A percentile compares a stretch with the other conserved stretches of the same genome.
Conservation (phyloP, 129 eudicot genomes). For the Centrapalus pauciflorus region DNA sequence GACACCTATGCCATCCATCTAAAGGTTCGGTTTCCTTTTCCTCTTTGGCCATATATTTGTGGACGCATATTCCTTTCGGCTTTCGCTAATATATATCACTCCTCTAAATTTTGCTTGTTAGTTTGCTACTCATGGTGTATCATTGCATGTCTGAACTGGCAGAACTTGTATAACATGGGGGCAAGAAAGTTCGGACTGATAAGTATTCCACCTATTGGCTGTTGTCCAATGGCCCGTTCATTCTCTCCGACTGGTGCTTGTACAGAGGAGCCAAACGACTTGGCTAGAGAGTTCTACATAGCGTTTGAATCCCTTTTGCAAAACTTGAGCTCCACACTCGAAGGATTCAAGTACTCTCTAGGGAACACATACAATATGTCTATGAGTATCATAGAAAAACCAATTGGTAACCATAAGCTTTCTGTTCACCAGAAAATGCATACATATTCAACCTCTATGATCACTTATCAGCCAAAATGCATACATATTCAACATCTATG, state of each 20-base stretch:
- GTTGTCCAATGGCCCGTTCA: constrained; percentile 34
- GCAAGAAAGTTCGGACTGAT: constrained; percentile 43
- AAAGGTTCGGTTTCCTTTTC: constrained; percentile 26
- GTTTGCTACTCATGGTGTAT: not conserved
- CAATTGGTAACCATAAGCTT: constrained; percentile 9
- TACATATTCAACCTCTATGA: not conserved
- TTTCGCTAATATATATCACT: not conserved
- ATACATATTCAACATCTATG: not conserved
- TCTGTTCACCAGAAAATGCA: not conserved
- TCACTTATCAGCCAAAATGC: too few relatives aligned
- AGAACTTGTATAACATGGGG: constrained; percentile 40
- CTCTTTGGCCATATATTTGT: not conserved
- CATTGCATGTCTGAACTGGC: constrained; percentile 19
- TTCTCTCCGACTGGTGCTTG: constrained; percentile 20
- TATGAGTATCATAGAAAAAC: constrained; percentile 20
- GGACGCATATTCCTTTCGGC: too few relatives aligned
- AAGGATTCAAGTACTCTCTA: constrained; percentile 35
- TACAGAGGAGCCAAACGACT: constrained; percentile 13
- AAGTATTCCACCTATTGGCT: constrained; percentile 41
- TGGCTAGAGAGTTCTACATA: constrained; percentile 29
- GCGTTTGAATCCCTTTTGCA: constrained; percentile 16
- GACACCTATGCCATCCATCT: constrained; percentile 32
- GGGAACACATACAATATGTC: constrained; percentile 43
- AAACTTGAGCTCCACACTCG: constrained; percentile 22
- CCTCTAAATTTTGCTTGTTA: not conserved